Evolutionary conservation across 176 grass and related monocot genomes (phyloP).

Genomic region (Oryza australiensis): DNA sequence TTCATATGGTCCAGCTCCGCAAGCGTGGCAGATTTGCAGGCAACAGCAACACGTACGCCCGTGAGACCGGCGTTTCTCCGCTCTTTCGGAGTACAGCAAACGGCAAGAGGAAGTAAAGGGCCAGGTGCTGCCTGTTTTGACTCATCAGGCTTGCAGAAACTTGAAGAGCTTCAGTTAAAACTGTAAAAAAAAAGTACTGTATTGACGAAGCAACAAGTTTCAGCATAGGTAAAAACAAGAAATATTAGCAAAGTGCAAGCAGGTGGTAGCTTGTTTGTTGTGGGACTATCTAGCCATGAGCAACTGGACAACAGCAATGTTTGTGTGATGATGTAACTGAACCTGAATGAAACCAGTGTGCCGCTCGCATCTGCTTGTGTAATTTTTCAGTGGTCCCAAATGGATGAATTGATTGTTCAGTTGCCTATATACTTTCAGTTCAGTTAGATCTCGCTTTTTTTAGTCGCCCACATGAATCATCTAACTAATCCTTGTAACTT

Average conservation of each 20-base stretch:
- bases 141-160: not conserved
- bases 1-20: too few species aligned
- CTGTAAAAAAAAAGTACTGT: not conserved
- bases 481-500: not conserved
- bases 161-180: not conserved
- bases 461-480: not conserved
- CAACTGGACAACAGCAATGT: not conserved
- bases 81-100: not conserved
- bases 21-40: not conserved
- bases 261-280: not conserved
- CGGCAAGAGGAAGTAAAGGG: not conserved
- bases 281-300: not conserved
- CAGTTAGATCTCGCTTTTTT: slow-evolving; percentile 28
- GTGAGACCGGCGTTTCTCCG: not conserved
- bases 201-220: not conserved
- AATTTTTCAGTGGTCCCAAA: too few species aligned
- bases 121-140: not conserved
- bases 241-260: too few species aligned
- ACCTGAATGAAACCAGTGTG: not conserved
- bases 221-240: not conserved
- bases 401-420: too few species aligned
- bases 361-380: not conserved
- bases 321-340: too few species aligned
- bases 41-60: not conserved
- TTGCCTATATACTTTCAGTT: not conserved